Percentiles rank a stretch among this genome's conserved stretches.
Evolutionary conservation across 805 yeast species (phyloP).

Genomic region (Hanseniaspora clermontiae): DNA sequence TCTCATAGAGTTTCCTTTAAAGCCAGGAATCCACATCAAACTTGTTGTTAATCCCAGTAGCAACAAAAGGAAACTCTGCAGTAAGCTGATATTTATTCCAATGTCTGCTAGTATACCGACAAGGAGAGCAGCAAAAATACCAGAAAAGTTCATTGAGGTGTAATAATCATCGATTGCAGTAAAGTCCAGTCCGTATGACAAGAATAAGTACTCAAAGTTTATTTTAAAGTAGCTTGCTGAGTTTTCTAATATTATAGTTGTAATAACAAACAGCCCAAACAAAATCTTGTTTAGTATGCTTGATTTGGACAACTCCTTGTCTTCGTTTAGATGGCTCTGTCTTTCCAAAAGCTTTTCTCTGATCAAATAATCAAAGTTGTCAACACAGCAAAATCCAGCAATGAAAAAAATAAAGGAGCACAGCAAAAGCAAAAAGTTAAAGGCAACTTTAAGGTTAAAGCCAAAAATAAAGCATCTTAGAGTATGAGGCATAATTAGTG

Average conservation of each 20-base stretch:
- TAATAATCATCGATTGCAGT: conserved; percentile 28
- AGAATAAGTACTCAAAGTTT: conserved; percentile 30
- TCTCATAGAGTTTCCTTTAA: neutral
- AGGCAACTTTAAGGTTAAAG: conserved; percentile 42
- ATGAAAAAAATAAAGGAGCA: conserved; percentile 21
- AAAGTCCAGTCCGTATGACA: conserved; percentile 34
- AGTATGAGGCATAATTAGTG: conserved; percentile 35
- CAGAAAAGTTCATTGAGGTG: conserved; percentile 34
- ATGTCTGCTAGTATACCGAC: conserved; percentile 36
- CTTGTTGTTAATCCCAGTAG: conserved; percentile 29
- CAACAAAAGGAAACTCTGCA: conserved; percentile 31
- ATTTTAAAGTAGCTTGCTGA: conserved; percentile 28
- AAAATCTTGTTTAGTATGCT: conserved; percentile 29
- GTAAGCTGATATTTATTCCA: conserved; percentile 40
- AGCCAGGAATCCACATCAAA: conserved; percentile 33
- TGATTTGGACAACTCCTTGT: conserved; percentile 26
- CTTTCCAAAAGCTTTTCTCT: conserved; percentile 13
- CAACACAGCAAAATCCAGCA: conserved; percentile 24
- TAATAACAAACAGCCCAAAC: conserved; percentile 27
- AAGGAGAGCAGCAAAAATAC: conserved; percentile 35
- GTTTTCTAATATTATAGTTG: conserved; percentile 31
- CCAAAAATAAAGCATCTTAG: conserved; percentile 29
- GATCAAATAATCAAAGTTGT: conserved; percentile 22
- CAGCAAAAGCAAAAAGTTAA: conserved; percentile 36
- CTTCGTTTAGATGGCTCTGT: conserved; percentile 8